These are phyloP conservation scores for Penicillium freii DNA, from an alignment of 2,329 filamentous ascomycete species.

Conservation along the genomic window DNA sequence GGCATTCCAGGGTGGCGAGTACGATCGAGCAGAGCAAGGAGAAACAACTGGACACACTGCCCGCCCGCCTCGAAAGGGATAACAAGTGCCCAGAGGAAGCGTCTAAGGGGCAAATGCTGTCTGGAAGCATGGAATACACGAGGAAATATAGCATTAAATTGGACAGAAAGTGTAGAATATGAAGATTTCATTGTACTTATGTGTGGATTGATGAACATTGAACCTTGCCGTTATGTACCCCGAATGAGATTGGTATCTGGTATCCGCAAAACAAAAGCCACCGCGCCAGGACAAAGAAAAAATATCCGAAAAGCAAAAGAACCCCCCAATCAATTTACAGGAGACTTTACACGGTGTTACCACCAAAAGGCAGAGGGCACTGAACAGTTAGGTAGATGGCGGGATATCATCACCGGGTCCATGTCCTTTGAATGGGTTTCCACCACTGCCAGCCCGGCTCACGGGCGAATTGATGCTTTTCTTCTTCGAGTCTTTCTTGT, in stretches of 20 bases:
- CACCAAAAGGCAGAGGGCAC: not conserved
- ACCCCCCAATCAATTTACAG: not conserved
- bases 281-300: not conserved
- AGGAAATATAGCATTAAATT: not conserved
- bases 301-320: not conserved
- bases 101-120: not conserved
- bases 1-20: constrained; percentile 14
- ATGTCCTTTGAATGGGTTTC: constrained; percentile 1
- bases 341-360: not conserved
- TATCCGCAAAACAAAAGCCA: constrained; percentile 1
- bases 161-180: not conserved
- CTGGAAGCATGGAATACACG: not conserved
- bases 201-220: not conserved
- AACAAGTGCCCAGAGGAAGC: not conserved
- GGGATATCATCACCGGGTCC: not conserved
- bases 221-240: not conserved
- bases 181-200: not conserved
- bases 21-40: constrained; percentile 10
- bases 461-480: constrained; percentile 11
- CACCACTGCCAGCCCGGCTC: constrained; percentile 24
- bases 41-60: constrained; percentile 9
- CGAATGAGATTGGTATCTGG: constrained; percentile 2
- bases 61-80: constrained; percentile 6
- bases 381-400: not conserved
- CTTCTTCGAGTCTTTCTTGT: constrained; percentile 29